A percentile compares a stretch with the other conserved stretches of the same genome.
phyloP scores from a whole-genome alignment of 495 filamentous ascomycete genomes.

The Penicillium odoratum region DNA sequence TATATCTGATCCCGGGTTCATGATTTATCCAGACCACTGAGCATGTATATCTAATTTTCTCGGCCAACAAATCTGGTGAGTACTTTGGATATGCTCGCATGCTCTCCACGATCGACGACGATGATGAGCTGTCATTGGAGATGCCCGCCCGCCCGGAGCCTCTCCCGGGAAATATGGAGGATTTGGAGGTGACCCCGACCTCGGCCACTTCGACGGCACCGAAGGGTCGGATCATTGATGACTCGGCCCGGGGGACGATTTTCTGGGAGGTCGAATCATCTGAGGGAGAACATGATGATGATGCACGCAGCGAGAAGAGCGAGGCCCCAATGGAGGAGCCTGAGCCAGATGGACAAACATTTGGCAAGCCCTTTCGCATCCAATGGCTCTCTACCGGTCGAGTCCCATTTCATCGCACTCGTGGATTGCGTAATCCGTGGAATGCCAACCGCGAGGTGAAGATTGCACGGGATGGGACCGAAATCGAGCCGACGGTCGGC shows the following conservation, averaged over 20 bases:
- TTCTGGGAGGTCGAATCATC: slow-evolving; percentile 90
- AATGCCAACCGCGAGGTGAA: slow-evolving; percentile 96
- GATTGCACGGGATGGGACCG: slow-evolving; percentile 93
- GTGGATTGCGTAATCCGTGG: slow-evolving; percentile 92
- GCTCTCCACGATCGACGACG: slow-evolving; percentile 79
- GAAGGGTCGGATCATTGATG: slow-evolving; percentile 87
- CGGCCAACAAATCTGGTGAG: slow-evolving; percentile 96
- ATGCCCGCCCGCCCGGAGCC: slow-evolving; percentile 48
- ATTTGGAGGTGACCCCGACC: slow-evolving; percentile 67
- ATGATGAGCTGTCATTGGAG: slow-evolving; percentile 66
- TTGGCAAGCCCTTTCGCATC: slow-evolving; percentile 91
- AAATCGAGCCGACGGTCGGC: slow-evolving; percentile 83
- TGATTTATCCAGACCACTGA: slow-evolving; percentile 61
- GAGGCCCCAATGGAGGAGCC: slow-evolving; percentile 44
- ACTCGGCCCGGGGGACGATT: slow-evolving; percentile 87
- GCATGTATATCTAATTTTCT: slow-evolving; percentile 95
- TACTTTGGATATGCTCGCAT: slow-evolving; percentile 97
- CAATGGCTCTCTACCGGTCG: slow-evolving; percentile 87
- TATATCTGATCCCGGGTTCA: slow-evolving; percentile 8
- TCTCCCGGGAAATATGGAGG: slow-evolving; percentile 55
- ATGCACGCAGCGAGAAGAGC: slow-evolving; percentile 34
- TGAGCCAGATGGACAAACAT: slow-evolving; percentile 56
- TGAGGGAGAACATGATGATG: slow-evolving; percentile 43
- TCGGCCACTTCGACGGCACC: slow-evolving; percentile 78
- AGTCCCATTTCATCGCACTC: slow-evolving; percentile 87